phyloP scores from a whole-genome alignment of 108 stramenopile genomes.

The Skeletonema marinoi region DNA sequence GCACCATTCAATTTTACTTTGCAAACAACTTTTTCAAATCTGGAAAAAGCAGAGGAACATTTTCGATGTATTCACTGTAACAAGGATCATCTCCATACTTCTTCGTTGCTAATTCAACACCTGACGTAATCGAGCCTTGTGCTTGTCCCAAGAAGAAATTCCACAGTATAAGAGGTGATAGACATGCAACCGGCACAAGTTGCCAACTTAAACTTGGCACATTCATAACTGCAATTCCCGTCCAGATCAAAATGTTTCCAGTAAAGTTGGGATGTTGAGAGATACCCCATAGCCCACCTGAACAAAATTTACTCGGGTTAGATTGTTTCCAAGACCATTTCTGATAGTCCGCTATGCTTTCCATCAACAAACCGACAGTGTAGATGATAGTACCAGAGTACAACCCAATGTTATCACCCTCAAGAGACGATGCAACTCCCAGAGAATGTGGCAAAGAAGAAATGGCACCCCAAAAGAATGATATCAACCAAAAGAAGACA shows the following conservation, averaged over 20 bases:
- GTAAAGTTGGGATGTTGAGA: conserved; percentile 88
- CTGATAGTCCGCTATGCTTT: conserved; percentile 76
- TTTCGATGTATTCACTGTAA: conserved; percentile 52
- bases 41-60: conserved; percentile 64
- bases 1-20: not conserved
- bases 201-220: conserved; percentile 42
- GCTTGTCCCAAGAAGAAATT: conserved; percentile 67
- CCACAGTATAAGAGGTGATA: conserved; percentile 69
- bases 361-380: conserved; percentile 52
- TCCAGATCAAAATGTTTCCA: conserved; percentile 78
- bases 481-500: conserved; percentile 77
- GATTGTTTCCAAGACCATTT: conserved; percentile 76
- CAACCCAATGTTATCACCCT: conserved; percentile 12
- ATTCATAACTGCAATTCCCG: conserved; percentile 77
- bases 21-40: conserved; percentile 5
- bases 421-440: conserved; percentile 43
- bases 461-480: conserved; percentile 69
- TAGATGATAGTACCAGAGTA: conserved; percentile 48
- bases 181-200: conserved; percentile 22
- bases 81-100: conserved; percentile 68
- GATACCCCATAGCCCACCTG: conserved; percentile 74
- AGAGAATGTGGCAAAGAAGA: conserved; percentile 73
- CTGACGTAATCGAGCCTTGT: conserved; percentile 50
- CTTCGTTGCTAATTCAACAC: conserved; percentile 44
- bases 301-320: conserved; percentile 68